Evolutionary conservation across 441 rosid species (phyloP).

Genomic region (Gossypium schwendimanii): DNA sequence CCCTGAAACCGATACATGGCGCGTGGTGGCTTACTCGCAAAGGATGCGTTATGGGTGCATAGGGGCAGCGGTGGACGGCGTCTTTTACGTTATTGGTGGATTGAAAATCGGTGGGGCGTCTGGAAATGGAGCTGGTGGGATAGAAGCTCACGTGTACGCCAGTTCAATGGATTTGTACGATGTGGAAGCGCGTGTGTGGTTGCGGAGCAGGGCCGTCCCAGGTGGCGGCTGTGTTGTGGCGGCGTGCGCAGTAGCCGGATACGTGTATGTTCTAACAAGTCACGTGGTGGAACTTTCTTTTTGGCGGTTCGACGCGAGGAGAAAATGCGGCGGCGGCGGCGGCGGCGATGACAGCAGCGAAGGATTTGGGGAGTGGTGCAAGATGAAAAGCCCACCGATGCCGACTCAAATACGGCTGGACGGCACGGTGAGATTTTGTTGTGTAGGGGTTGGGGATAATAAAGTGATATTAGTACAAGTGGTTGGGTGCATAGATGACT

Average conservation of each 20-base stretch:
- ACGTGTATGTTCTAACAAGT: constrained; percentile 54
- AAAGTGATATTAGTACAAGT: constrained; percentile 70
- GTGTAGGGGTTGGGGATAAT: constrained; percentile 53
- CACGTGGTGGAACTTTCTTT: constrained; percentile 86
- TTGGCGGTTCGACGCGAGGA: constrained; percentile 63
- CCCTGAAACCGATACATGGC: constrained; percentile 57
- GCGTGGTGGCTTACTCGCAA: constrained; percentile 45
- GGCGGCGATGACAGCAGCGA: constrained; percentile 16
- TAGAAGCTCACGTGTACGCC: constrained; percentile 56
- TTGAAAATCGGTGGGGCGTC: constrained; percentile 46
- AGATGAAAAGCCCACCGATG: constrained; percentile 64
- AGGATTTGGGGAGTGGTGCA: constrained; percentile 65
- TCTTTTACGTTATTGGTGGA: constrained; percentile 79
- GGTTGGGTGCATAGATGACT: constrained; percentile 67
- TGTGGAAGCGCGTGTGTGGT: constrained; percentile 54
- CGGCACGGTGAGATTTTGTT: constrained; percentile 64
- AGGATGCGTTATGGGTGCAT: constrained; percentile 70
- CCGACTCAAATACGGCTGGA: constrained; percentile 62
- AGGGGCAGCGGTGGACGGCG: constrained; percentile 67
- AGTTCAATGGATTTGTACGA: constrained; percentile 82
- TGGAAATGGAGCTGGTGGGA: constrained; percentile 20
- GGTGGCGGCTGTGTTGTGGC: constrained; percentile 87
- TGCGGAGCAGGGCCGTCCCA: constrained; percentile 67
- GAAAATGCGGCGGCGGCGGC: constrained; percentile 19
- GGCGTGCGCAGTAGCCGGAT: constrained; percentile 59